phyloP scores from a whole-genome alignment of 805 yeast genomes.

The Metschnikowia picachoensis region DNA sequence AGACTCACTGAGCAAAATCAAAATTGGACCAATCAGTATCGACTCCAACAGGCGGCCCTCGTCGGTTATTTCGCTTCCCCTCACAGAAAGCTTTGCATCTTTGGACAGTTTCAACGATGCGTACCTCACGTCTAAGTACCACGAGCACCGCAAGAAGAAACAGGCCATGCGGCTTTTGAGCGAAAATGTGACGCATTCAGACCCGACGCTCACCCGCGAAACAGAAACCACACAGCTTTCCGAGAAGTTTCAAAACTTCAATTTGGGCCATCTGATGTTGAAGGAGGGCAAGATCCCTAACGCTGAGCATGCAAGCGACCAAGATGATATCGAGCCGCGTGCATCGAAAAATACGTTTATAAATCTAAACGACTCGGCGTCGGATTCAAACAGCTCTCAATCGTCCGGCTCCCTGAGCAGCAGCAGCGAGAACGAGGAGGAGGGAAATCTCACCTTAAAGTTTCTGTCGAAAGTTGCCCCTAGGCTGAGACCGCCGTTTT shows the following conservation, averaged over 20 bases:
- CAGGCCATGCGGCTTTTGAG: conserved; percentile 6
- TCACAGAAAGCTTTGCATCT: conserved; percentile 75
- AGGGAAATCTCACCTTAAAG: conserved; percentile 42
- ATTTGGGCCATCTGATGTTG: conserved; percentile 37
- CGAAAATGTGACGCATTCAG: conserved; percentile 9
- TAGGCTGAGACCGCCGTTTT: conserved; percentile 30
- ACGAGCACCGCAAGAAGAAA: conserved; percentile 25
- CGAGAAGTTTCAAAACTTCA: conserved; percentile 35
- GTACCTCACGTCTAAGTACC: conserved; percentile 39
- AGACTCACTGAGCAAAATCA: conserved; percentile 19
- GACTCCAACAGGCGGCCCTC: conserved; percentile 40
- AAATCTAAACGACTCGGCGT: conserved; percentile 12
- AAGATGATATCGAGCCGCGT: conserved; percentile 23
- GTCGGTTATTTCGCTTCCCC: conserved; percentile 66
- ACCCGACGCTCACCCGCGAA: conserved; percentile 3
- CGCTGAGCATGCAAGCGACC: conserved; percentile 7
- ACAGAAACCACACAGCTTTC: conserved; percentile 2
- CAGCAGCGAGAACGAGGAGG: conserved; percentile 38
- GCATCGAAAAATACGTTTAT: conserved; percentile 2
- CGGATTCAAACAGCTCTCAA: conserved; percentile 13
- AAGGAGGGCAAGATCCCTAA: conserved; percentile 1
- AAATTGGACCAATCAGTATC: conserved; percentile 34
- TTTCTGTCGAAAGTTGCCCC: conserved; percentile 40
- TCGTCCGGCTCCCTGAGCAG: conserved; percentile 14
- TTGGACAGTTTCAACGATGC: conserved; percentile 66